phyloP scores from a whole-genome alignment of 75 land plant genomes.

The Azolla pinnata region DNA sequence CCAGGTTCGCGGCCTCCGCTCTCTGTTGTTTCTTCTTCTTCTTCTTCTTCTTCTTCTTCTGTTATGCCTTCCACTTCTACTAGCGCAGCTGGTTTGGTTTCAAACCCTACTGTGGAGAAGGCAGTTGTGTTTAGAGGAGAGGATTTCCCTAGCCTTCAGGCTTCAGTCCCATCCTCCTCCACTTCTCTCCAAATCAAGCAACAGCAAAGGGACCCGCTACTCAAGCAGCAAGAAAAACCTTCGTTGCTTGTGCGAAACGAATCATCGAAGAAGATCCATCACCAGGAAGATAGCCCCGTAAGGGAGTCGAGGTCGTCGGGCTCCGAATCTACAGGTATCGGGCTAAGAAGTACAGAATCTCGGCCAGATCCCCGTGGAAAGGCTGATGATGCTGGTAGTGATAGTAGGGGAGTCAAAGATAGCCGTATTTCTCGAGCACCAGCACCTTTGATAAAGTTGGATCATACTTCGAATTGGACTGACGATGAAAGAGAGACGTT shows the following conservation, averaged over 20 bases:
- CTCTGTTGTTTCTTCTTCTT: background rate
- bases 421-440: conserved; percentile 32
- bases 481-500: conserved; percentile 93
- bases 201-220: conserved; percentile 45
- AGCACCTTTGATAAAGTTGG: conserved; percentile 39
- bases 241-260: no score
- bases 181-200: conserved; percentile 17
- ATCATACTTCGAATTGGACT: conserved; percentile 82
- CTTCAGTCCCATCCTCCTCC: conserved; percentile 40
- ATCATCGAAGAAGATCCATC: no score
- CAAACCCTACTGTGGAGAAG: no score
- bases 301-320: no score
- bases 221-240: conserved; percentile 40
- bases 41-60: background rate
- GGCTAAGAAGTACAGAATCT: no score
- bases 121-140: conserved; percentile 77
- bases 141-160: conserved; percentile 80
- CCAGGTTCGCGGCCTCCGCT: background rate
- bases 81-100: background rate
- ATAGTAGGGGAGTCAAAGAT: background rate
- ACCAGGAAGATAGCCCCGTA: no score
- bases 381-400: background rate
- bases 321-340: no score
- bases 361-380: background rate
- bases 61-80: no score